A percentile compares a stretch with the other conserved stretches of the same genome.
Evolutionary conservation across 2,329 filamentous ascomycete species (phyloP).

Genomic region (Onygenales sp.): DNA sequence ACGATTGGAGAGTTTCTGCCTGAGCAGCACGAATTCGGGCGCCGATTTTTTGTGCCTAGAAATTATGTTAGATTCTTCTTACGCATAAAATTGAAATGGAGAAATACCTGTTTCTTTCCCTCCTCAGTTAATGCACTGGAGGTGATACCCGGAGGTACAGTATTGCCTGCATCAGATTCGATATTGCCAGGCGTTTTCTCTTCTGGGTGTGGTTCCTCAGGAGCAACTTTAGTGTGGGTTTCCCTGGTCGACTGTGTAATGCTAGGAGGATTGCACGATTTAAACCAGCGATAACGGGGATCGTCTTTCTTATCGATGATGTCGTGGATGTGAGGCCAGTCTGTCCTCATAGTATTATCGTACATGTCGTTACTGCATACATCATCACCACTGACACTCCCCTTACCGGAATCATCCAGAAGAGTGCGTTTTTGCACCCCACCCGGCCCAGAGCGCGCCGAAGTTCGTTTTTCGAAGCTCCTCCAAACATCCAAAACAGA

Average conservation of each 20-base stretch:
- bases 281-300: neutral
- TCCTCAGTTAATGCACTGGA: conserved; percentile 14
- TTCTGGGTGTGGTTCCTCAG: neutral
- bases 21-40: conserved; percentile 7
- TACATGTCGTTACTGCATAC: too few relatives aligned
- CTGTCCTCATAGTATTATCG: too few relatives aligned
- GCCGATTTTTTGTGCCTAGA: conserved; percentile 16
- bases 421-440: neutral
- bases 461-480: conserved; percentile 17
- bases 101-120: conserved; percentile 16
- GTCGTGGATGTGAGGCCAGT: too few relatives aligned
- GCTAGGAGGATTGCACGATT: neutral
- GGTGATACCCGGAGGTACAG: neutral
- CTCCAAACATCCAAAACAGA: conserved; percentile 32
- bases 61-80: neutral
- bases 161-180: neutral
- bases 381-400: too few relatives aligned
- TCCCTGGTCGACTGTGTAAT: neutral
- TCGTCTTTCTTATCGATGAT: neutral
- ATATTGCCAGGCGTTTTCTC: neutral
- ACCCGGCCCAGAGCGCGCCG: neutral
- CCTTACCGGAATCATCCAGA: neutral
- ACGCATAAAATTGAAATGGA: neutral
- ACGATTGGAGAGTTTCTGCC: neutral
- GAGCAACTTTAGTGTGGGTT: neutral